These are phyloP conservation scores for Sporothrix luriei DNA, from an alignment of 2,329 filamentous ascomycete genomes.

Conservation along the genomic window DNA sequence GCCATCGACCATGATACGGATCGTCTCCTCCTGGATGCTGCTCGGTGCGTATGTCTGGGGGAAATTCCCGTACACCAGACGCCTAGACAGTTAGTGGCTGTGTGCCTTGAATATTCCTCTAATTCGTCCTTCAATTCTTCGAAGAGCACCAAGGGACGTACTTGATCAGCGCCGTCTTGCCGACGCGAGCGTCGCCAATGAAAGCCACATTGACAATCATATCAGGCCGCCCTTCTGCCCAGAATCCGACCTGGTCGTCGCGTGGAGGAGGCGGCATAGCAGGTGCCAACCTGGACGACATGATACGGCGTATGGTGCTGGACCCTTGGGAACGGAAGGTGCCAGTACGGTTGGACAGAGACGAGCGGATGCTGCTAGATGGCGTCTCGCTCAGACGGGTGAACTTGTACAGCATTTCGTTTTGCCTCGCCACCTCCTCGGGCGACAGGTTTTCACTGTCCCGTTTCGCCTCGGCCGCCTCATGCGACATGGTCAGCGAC, in stretches of 20 bases:
- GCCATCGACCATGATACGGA: conserved; percentile 32
- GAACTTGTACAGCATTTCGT: conserved; percentile 30
- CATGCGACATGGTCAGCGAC: conserved; percentile 29
- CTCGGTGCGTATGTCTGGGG: conserved; percentile 33
- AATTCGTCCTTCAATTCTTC: too few species aligned
- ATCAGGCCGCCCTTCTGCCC: conserved; percentile 33
- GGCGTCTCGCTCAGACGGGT: conserved; percentile 15
- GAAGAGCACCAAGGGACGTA: not conserved
- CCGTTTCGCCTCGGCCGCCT: conserved; percentile 6
- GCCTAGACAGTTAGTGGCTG: conserved; percentile 11
- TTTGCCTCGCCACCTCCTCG: conserved; percentile 32
- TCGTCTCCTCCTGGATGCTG: conserved; percentile 30
- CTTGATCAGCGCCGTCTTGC: conserved; percentile 36
- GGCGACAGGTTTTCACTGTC: conserved; percentile 26
- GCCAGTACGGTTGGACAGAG: conserved; percentile 27
- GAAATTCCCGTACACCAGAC: conserved; percentile 33
- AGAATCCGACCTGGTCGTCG: conserved; percentile 13
- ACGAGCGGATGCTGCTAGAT: conserved; percentile 26
- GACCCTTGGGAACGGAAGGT: conserved; percentile 27
- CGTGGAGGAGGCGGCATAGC: conserved; percentile 3
- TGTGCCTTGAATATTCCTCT: not conserved
- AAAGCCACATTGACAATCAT: conserved; percentile 37
- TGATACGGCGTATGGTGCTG: conserved; percentile 31
- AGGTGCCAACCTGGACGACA: conserved; percentile 22
- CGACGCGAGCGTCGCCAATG: conserved; percentile 35